These are phyloP conservation scores for Phytopythium sindhum DNA, from an alignment of 352 stramenopile species.

Conservation along the genomic window DNA sequence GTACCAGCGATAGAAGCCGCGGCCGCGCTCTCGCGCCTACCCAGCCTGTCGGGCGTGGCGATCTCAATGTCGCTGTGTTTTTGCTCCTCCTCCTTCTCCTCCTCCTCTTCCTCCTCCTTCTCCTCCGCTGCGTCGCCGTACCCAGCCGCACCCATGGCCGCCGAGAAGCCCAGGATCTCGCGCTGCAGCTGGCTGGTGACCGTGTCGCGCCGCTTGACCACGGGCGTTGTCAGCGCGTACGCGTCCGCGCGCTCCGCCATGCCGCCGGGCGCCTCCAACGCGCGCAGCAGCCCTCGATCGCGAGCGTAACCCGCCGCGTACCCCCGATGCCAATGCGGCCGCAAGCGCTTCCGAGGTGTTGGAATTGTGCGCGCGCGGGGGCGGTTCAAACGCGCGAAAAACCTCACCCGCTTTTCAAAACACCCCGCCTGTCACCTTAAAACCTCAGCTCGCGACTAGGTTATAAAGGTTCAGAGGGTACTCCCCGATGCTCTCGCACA, in stretches of 20 bases:
- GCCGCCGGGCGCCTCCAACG: not conserved
- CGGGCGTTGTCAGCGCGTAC: slow-evolving; percentile 34
- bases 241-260: slow-evolving; percentile 14
- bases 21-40: not conserved
- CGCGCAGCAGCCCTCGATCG: not conserved
- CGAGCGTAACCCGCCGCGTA: slow-evolving; percentile 2
- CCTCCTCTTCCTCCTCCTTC: slow-evolving; percentile 5
- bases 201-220: slow-evolving; percentile 28
- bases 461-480: no score
- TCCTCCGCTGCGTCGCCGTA: not conserved
- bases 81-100: slow-evolving; percentile 12
- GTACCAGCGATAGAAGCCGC: no score
- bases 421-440: no score
- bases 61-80: not conserved
- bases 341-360: no score
- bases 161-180: slow-evolving; percentile 44
- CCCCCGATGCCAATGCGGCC: not conserved
- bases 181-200: slow-evolving; percentile 61
- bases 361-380: no score
- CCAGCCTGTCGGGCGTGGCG: slow-evolving; percentile 2
- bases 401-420: no score
- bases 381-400: no score
- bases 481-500: no score
- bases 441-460: no score
- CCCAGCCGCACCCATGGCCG: not conserved